Percentiles rank a stretch among this genome's conserved stretches.
Conservation (phyloP, 768 basidiomycete species). For the Tephrocybe sp. region DNA sequence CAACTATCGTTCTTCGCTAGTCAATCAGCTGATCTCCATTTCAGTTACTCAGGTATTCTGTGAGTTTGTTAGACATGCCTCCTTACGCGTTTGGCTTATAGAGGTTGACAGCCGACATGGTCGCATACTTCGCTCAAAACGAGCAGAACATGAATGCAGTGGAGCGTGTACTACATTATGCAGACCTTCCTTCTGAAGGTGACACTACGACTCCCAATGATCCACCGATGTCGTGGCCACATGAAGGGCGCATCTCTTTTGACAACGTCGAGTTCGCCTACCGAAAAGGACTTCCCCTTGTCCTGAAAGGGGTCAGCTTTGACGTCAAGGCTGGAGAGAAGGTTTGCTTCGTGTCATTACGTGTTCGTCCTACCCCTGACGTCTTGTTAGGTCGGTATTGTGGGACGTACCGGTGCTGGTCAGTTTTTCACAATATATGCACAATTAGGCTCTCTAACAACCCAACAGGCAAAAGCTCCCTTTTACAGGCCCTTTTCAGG, state of each 20-base stretch:
- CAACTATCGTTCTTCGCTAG: background rate
- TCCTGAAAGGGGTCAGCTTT: constrained; percentile 62
- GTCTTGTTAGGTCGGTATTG: constrained; percentile 38
- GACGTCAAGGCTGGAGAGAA: constrained; percentile 62
- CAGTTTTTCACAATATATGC: background rate
- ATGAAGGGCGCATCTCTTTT: constrained; percentile 54
- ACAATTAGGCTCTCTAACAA: background rate
- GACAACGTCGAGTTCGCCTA: constrained; percentile 55
- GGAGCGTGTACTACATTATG: constrained; percentile 68
- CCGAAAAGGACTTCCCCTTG: constrained; percentile 61
- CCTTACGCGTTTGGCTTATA: constrained; percentile 1
- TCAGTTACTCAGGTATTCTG: constrained; percentile 49
- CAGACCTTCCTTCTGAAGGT: constrained; percentile 59
- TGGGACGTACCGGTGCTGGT: constrained; percentile 49
- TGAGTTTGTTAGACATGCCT: constrained; percentile 20
- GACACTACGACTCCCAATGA: constrained; percentile 39
- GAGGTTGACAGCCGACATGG: constrained; percentile 44
- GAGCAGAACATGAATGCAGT: constrained; percentile 76
- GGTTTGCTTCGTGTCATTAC: constrained; percentile 31
- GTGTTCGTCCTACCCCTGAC: no score
- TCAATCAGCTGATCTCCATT: background rate
- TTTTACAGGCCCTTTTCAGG: constrained; percentile 59
- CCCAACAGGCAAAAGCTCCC: constrained; percentile 49
- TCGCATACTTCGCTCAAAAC: constrained; percentile 54
- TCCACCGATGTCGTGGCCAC: constrained; percentile 48